Evolutionary conservation across 108 stramenopile genomes (phyloP).

Genomic region (Aurantiochytrium sp.): DNA sequence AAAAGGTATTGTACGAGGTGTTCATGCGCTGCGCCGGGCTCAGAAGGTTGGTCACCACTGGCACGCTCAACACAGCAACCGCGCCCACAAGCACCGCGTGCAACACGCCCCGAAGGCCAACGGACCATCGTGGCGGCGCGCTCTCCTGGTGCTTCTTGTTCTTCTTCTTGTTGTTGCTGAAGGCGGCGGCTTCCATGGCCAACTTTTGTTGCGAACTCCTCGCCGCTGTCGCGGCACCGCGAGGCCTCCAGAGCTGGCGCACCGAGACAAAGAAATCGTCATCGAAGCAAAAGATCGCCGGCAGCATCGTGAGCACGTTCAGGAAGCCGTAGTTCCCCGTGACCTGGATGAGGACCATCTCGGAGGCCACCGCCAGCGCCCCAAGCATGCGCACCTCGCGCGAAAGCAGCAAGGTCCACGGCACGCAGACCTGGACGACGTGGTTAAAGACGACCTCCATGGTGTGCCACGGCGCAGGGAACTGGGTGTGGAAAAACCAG

Average conservation of each 20-base stretch:
- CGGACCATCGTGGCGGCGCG: neutral
- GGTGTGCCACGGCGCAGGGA: constrained; percentile 53
- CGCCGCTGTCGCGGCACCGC: neutral
- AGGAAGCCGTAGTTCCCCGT: constrained; percentile 75
- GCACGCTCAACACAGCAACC: constrained; percentile 42
- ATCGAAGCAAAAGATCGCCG: constrained; percentile 71
- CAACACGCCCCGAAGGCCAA: neutral
- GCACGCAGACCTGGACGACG: neutral
- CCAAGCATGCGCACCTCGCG: neutral
- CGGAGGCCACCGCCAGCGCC: neutral
- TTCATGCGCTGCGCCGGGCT: constrained; percentile 65
- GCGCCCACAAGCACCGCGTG: neutral
- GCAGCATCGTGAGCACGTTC: constrained; percentile 72
- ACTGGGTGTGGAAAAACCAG: constrained; percentile 56
- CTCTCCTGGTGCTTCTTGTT: neutral
- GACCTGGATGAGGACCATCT: constrained; percentile 62
- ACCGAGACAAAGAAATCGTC: constrained; percentile 45
- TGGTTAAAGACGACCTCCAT: constrained; percentile 49
- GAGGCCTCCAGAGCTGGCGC: constrained; percentile 29
- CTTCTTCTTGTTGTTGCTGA: too few species aligned
- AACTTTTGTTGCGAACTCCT: too few species aligned
- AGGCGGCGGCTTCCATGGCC: too few species aligned
- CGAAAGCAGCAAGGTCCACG: constrained; percentile 18
- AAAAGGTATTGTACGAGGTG: constrained; percentile 57
- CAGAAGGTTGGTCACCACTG: constrained; percentile 60